Evolutionary conservation across 129 eudicot genomes (phyloP), one percentile per base, ranked within the genome.

Genomic region (Artemisia tridentata): DNA sequence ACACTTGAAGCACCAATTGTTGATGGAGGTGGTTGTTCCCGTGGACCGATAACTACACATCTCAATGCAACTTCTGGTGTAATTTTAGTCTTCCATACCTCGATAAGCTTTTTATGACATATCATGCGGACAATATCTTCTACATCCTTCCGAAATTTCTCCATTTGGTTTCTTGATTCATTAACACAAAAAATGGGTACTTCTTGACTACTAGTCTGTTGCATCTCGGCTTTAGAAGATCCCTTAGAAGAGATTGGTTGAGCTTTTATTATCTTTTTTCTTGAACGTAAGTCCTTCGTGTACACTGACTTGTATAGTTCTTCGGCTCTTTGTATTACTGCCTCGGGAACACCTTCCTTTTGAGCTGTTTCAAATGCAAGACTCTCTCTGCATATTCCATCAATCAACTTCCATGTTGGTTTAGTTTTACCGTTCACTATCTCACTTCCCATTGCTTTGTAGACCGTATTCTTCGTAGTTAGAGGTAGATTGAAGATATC

Each of bases 301-400:
- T 86, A 87, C 77, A 79, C 86, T 1, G 92, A 79, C 61, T 25
- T 67, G 65, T 93, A 93, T 15, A 93, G 73, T 47, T 87, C 88
- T 78, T 93, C 86, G 11, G 98, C 98, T 83, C 98, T 82, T 74
- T 60, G 78, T 61, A 93, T 83, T 41, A 93, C 14, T 67, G 79
- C 62, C 45, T 82, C 87, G 0, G 91, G 95, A 51, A 93, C 81
- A 2, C 98, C 98, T 84, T 93, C 98, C 63, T 85, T 87, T 57
- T 77, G 75, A 77, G 98, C 98, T 13, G 98, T 93, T 82, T 93
- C 95, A 84, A 93, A 93, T 16, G 98, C 98, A 72, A 93, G 98
- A 85, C 98, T 93, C 74, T 93, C 98, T 79, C 74, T 83, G 80
- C 96, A 93, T 57, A 89, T 78, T 68, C 98, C 98, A 57, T 93